These are phyloP conservation scores for Crucihimalaya himalaica DNA, from an alignment of 345 rosid species.

Conservation along the genomic window DNA sequence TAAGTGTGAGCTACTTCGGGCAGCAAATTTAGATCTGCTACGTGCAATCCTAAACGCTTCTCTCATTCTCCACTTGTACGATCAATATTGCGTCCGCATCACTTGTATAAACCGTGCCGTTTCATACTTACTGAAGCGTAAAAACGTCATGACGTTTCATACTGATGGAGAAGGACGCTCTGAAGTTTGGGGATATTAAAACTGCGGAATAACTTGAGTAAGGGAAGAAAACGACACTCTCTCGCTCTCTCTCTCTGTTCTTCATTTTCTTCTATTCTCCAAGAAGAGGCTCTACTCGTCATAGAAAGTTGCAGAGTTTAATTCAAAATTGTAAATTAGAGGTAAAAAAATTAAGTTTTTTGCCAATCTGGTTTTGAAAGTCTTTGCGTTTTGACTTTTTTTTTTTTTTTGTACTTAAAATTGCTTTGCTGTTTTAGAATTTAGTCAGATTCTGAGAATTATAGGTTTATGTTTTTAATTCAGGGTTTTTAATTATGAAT, in stretches of 20 bases:
- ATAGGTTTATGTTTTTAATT: not conserved
- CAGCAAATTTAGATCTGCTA: constrained; percentile 21
- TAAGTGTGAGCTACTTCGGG: constrained; percentile 24
- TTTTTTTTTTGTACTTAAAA: not conserved
- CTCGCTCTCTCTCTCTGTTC: not conserved
- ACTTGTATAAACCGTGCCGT: not conserved
- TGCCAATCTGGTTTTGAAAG: not conserved
- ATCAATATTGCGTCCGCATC: constrained; percentile 27
- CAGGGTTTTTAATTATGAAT: not conserved
- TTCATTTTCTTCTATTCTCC: constrained; percentile 17
- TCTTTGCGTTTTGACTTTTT: not conserved
- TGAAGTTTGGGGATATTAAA: constrained; percentile 2
- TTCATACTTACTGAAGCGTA: not conserved
- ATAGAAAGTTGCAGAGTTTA: not conserved
- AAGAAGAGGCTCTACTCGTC: not conserved
- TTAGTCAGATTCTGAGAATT: not conserved
- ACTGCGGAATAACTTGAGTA: constrained; percentile 18
- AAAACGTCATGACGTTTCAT: not conserved
- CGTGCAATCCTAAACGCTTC: constrained; percentile 35
- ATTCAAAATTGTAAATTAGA: not conserved
- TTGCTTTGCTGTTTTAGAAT: not conserved
- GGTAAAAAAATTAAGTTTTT: not conserved
- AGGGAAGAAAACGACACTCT: constrained; percentile 34
- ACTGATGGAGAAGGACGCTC: not conserved
- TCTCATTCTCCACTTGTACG: constrained; percentile 35